A percentile compares a stretch with the other conserved stretches of the same genome.
phyloP scores from a whole-genome alignment of 164 flowering plant genomes.

The Magnolia changhungtana region DNA sequence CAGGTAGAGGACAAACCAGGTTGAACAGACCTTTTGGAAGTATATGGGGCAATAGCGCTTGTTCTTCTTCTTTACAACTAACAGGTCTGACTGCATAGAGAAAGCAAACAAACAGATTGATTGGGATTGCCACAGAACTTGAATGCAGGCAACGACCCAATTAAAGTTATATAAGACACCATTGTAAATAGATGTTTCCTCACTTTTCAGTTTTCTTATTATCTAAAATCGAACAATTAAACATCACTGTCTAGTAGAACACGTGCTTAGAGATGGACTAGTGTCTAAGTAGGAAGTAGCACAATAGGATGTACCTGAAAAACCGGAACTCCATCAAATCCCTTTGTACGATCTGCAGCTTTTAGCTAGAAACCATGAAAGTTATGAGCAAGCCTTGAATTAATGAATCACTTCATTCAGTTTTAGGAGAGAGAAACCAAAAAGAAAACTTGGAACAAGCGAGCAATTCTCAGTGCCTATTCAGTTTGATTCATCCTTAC shows the following conservation, averaged over 20 bases:
- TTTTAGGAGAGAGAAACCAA: neutral
- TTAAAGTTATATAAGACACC: neutral
- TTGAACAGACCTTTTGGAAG: conserved; percentile 73
- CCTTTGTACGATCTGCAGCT: conserved; percentile 48
- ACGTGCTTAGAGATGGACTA: neutral
- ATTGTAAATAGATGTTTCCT: too few relatives aligned
- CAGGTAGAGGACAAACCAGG: neutral
- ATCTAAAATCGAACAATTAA: too few relatives aligned
- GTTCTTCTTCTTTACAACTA: conserved; percentile 79
- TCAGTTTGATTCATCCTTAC: too few relatives aligned
- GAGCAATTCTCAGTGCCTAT: too few relatives aligned
- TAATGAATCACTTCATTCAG: neutral
- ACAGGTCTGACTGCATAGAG: conserved; percentile 74
- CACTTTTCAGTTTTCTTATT: too few relatives aligned
- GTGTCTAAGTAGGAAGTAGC: neutral
- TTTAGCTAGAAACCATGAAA: conserved; percentile 52
- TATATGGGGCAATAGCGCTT: conserved; percentile 82
- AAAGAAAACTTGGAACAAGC: neutral
- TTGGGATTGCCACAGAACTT: neutral
- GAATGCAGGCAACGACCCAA: neutral
- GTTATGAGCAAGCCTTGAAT: conserved; percentile 4
- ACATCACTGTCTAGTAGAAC: neutral
- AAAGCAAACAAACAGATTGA: conserved; percentile 1
- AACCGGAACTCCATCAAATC: conserved; percentile 98
- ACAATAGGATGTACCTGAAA: conserved; percentile 63